These are phyloP conservation scores for Sporobolomyces roseus DNA, from an alignment of 768 basidiomycete species.

Conservation along the genomic window DNA sequence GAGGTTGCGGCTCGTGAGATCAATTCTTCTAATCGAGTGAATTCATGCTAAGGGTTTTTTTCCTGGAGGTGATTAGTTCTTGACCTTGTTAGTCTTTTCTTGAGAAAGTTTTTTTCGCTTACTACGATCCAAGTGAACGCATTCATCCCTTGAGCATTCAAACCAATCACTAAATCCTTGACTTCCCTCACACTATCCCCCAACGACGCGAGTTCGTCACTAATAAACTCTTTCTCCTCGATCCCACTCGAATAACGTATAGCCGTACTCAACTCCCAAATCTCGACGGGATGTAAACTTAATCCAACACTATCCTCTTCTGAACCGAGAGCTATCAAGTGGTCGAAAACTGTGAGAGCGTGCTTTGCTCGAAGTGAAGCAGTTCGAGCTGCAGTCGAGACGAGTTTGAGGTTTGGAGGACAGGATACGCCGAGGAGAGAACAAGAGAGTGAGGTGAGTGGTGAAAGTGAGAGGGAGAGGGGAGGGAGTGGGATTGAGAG, in stretches of 20 bases:
- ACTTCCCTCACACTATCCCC: slow-evolving; percentile 41
- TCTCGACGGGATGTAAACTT: slow-evolving; percentile 43
- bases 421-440: neutral
- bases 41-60: slow-evolving; percentile 41
- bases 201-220: slow-evolving; percentile 24
- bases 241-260: slow-evolving; percentile 41
- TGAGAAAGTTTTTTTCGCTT: too few species aligned
- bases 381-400: slow-evolving; percentile 26
- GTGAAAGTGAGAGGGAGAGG: neutral
- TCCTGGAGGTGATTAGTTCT: too few species aligned
- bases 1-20: slow-evolving; percentile 18
- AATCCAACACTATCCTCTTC: slow-evolving; percentile 13
- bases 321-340: slow-evolving; percentile 34
- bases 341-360: slow-evolving; percentile 45
- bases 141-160: slow-evolving; percentile 44
- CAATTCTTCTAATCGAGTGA: slow-evolving; percentile 40
- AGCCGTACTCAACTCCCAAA: slow-evolving; percentile 46
- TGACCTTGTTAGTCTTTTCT: too few species aligned
- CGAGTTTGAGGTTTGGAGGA: neutral
- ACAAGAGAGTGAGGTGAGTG: neutral
- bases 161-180: slow-evolving; percentile 41
- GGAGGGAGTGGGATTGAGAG: slow-evolving; percentile 8
- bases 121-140: slow-evolving; percentile 42
- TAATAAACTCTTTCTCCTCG: slow-evolving; percentile 34
- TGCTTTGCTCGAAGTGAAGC: slow-evolving; percentile 32